phyloP scores from a whole-genome alignment of 2,329 filamentous ascomycete genomes.

The Tolypocladium ophioglossoides region DNA sequence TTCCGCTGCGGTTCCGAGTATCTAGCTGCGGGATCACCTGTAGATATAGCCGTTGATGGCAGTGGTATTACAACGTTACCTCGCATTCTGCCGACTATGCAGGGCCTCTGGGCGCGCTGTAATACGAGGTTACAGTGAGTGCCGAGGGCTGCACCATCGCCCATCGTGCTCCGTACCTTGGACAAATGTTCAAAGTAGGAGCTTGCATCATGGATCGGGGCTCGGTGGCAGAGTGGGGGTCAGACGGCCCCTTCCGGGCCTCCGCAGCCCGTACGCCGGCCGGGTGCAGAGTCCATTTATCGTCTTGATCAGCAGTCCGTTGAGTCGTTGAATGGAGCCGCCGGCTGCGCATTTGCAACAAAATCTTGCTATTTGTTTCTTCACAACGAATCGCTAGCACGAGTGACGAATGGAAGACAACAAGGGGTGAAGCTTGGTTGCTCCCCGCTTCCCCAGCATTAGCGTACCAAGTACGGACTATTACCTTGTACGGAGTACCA shows the following conservation, averaged over 20 bases:
- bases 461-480: too few relatives aligned
- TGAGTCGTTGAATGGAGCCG: neutral
- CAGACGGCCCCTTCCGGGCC: neutral
- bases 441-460: neutral
- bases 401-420: neutral
- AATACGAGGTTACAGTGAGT: neutral
- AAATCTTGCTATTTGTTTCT: too few relatives aligned
- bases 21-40: neutral
- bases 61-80: neutral
- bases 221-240: neutral
- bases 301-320: neutral
- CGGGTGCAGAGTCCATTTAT: neutral
- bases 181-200: neutral
- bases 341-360: too few relatives aligned
- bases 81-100: neutral
- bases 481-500: too few relatives aligned
- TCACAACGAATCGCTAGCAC: too few relatives aligned
- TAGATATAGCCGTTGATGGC: neutral
- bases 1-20: too few relatives aligned
- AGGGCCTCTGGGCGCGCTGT: neutral
- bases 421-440: neutral
- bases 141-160: neutral
- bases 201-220: neutral
- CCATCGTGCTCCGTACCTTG: neutral
- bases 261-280: neutral